phyloP scores from a whole-genome alignment of 352 stramenopile genomes.

The Detonula confervacea region DNA sequence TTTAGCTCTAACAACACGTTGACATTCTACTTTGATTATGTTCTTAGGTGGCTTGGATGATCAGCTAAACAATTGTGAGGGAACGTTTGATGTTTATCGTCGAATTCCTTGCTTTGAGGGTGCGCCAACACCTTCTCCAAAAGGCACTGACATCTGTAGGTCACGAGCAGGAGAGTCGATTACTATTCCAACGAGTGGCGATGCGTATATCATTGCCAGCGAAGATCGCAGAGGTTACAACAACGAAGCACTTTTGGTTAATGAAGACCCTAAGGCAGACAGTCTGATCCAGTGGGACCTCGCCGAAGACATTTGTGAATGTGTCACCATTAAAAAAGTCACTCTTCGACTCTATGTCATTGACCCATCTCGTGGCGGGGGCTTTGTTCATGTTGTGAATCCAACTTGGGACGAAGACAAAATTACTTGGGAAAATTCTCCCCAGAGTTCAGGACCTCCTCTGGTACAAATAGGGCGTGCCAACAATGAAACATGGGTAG shows the following conservation, averaged over 20 bases:
- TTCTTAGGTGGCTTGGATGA: conserved; percentile 18
- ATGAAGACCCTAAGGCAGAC: conserved; percentile 21
- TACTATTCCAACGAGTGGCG: conserved; percentile 3
- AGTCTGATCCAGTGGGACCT: conserved; percentile 15
- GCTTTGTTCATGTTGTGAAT: conserved; percentile 34
- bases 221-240: conserved; percentile 5
- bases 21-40: conserved; percentile 5
- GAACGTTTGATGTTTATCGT: conserved; percentile 31
- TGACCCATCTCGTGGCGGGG: conserved; percentile 7
- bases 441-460: conserved; percentile 12
- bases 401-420: conserved; percentile 19
- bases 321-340: conserved; percentile 23
- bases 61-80: conserved; percentile 35
- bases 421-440: conserved; percentile 15
- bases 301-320: conserved; percentile 21
- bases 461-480: conserved; percentile 11
- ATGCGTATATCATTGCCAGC: conserved; percentile 11
- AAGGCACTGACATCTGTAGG: background rate
- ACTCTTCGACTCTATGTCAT: conserved; percentile 19
- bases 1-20: background rate
- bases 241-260: conserved; percentile 14
- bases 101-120: conserved; percentile 7
- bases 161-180: conserved; percentile 8
- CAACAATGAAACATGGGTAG: conserved; percentile 19
- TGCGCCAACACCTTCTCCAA: too few relatives aligned